phyloP scores from a whole-genome alignment of 2,329 filamentous ascomycete species.

The Albophoma yamanashiensis region DNA sequence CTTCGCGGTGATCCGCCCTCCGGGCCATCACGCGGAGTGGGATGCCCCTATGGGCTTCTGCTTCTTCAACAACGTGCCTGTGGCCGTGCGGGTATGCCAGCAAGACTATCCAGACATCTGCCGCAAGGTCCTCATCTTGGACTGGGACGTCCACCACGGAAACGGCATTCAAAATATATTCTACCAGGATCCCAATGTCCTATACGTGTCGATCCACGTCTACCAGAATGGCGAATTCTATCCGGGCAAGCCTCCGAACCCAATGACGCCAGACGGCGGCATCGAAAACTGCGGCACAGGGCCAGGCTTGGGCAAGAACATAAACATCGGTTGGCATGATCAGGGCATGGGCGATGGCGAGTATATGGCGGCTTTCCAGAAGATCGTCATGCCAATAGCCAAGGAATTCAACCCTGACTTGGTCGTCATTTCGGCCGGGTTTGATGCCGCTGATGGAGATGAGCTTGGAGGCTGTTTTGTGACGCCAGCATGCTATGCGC shows the following conservation, averaged over 20 bases:
- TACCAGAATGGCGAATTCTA: slow-evolving; percentile 80
- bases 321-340: slow-evolving; percentile 57
- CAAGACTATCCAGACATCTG: slow-evolving; percentile 68
- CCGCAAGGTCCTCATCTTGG: slow-evolving; percentile 82
- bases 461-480: slow-evolving; percentile 90
- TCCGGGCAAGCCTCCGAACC: slow-evolving; percentile 53
- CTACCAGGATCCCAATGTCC: slow-evolving; percentile 84
- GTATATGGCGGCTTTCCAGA: slow-evolving; percentile 92
- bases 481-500: slow-evolving; percentile 81
- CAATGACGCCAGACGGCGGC: slow-evolving; percentile 48
- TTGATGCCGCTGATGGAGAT: slow-evolving; percentile 90
- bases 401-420: slow-evolving; percentile 89
- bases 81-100: slow-evolving; percentile 84
- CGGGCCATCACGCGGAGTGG: slow-evolving; percentile 88
- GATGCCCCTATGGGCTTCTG: slow-evolving; percentile 88
- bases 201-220: slow-evolving; percentile 93
- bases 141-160: slow-evolving; percentile 77
- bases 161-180: slow-evolving; percentile 97
- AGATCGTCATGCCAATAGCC: slow-evolving; percentile 92
- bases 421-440: slow-evolving; percentile 90
- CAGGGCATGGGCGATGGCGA: slow-evolving; percentile 90
- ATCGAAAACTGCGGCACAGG: slow-evolving; percentile 48
- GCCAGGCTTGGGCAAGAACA: slow-evolving; percentile 46
- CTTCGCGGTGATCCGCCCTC: slow-evolving; percentile 88
- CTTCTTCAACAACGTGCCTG: slow-evolving; percentile 94